Conservation (phyloP, 1,139 yeast species). For the Meyerozyma carpophila region DNA sequence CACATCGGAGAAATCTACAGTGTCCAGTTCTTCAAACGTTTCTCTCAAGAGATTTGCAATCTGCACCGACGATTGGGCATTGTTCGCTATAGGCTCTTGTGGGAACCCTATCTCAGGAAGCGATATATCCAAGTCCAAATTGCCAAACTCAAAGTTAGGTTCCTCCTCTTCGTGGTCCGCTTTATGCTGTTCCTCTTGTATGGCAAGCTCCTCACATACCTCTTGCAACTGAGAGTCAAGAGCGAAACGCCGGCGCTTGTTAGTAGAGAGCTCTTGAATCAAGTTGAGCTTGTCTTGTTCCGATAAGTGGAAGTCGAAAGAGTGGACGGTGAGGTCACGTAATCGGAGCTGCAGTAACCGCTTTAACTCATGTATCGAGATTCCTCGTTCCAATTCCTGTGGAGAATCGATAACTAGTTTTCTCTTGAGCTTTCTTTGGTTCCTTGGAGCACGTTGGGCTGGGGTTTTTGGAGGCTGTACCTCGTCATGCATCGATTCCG, state of each 20-base stretch:
- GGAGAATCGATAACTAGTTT: constrained; percentile 31
- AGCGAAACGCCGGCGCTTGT: constrained; percentile 17
- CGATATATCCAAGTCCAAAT: constrained; percentile 36
- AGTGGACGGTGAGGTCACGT: neutral
- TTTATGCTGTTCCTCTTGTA: constrained; percentile 17
- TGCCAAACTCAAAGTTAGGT: constrained; percentile 17
- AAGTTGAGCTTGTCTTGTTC: constrained; percentile 31
- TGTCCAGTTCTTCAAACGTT: constrained; percentile 19
- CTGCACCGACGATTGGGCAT: constrained; percentile 46
- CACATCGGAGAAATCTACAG: constrained; percentile 34
- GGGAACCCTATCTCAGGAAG: constrained; percentile 27
- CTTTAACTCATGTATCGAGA: constrained; percentile 30
- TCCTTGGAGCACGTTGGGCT: constrained; percentile 13
- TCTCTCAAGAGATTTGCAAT: constrained; percentile 49
- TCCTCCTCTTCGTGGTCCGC: constrained; percentile 15
- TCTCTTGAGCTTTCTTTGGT: constrained; percentile 23
- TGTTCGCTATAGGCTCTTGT: constrained; percentile 11
- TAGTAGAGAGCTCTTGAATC: constrained; percentile 28
- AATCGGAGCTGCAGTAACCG: constrained; percentile 19
- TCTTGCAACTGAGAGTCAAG: constrained; percentile 21
- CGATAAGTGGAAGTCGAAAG: constrained; percentile 16
- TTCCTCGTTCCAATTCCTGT: constrained; percentile 28
- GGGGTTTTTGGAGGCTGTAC: constrained; percentile 12
- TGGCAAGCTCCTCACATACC: constrained; percentile 26
- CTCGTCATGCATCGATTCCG: constrained; percentile 12